These are phyloP conservation scores for Phytophthora vignae DNA, from an alignment of 352 stramenopile genomes.

Conservation along the genomic window DNA sequence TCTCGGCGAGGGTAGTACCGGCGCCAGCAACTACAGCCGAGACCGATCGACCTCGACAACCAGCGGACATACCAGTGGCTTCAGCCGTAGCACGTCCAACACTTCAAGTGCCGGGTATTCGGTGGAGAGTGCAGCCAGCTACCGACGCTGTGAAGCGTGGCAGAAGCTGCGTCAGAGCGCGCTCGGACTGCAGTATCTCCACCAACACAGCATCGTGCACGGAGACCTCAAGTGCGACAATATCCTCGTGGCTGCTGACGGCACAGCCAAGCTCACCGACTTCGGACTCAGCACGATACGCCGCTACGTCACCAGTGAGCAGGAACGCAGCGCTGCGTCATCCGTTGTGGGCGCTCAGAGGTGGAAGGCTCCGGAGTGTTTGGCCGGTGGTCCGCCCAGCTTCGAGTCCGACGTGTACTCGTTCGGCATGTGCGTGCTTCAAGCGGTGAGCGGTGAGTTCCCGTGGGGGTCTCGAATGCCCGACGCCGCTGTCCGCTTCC, in stretches of 20 bases:
- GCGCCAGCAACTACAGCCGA: conserved; percentile 13
- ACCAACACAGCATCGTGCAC: conserved; percentile 47
- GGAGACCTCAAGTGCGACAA: conserved; percentile 54
- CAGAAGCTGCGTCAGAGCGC: conserved; percentile 38
- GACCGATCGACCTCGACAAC: conserved; percentile 10
- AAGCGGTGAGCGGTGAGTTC: conserved; percentile 37
- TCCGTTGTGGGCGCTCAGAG: conserved; percentile 30
- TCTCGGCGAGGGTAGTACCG: background rate
- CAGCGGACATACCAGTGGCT: conserved; percentile 18
- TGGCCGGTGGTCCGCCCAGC: conserved; percentile 21
- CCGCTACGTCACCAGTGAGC: conserved; percentile 20
- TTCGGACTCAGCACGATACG: conserved; percentile 44
- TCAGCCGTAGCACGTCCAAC: conserved; percentile 29
- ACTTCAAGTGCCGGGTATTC: conserved; percentile 20
- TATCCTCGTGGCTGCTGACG: conserved; percentile 43
- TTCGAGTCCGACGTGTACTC: conserved; percentile 48
- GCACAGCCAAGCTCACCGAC: conserved; percentile 40
- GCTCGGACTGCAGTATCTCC: conserved; percentile 41
- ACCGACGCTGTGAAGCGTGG: conserved; percentile 33
- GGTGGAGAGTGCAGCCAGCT: conserved; percentile 11
- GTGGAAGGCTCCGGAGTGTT: conserved; percentile 43
- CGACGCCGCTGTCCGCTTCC: conserved; percentile 39
- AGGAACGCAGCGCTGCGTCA: conserved; percentile 2
- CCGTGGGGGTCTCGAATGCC: conserved; percentile 38
- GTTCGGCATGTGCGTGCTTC: conserved; percentile 47